Evolutionary conservation across 2,329 filamentous ascomycete genomes (phyloP).

Genomic region (Venturia carpophila): DNA sequence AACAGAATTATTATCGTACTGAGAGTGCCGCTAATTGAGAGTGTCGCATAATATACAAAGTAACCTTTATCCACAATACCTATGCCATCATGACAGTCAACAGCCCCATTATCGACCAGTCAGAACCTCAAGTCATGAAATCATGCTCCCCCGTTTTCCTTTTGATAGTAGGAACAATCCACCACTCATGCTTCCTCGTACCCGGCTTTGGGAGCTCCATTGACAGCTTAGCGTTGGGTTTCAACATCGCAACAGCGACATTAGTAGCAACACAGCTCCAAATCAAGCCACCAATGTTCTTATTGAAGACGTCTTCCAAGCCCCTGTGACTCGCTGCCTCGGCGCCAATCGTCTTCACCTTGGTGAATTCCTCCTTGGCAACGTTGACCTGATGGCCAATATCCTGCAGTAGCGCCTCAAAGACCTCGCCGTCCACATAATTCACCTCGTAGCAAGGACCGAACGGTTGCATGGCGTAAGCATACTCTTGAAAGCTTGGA

Average conservation of each 20-base stretch:
- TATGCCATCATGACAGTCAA: background rate
- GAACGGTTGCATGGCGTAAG: conserved; percentile 28
- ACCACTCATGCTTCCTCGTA: conserved; percentile 38
- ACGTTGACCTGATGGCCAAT: conserved; percentile 27
- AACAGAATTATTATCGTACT: background rate
- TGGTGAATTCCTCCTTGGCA: conserved; percentile 30
- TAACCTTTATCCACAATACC: background rate
- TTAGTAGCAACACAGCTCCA: conserved; percentile 27
- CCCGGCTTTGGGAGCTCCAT: conserved; percentile 32
- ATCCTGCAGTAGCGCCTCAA: background rate
- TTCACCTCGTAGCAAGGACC: conserved; percentile 23
- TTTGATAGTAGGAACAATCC: conserved; percentile 38
- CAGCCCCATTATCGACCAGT: too few species aligned
- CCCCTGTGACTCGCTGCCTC: conserved; percentile 29
- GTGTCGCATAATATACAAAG: background rate
- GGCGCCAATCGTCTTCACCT: conserved; percentile 32
- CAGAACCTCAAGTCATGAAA: too few species aligned
- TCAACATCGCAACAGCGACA: conserved; percentile 24
- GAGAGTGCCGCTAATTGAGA: background rate
- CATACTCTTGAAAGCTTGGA: conserved; percentile 57
- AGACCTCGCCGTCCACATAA: background rate
- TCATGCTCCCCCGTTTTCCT: background rate
- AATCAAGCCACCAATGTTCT: conserved; percentile 21
- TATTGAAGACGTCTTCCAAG: conserved; percentile 33
- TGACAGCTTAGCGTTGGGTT: conserved; percentile 26